These are phyloP conservation scores for Nicotiana knightiana DNA, from an alignment of 257 asterid genomes.

Conservation along the genomic window DNA sequence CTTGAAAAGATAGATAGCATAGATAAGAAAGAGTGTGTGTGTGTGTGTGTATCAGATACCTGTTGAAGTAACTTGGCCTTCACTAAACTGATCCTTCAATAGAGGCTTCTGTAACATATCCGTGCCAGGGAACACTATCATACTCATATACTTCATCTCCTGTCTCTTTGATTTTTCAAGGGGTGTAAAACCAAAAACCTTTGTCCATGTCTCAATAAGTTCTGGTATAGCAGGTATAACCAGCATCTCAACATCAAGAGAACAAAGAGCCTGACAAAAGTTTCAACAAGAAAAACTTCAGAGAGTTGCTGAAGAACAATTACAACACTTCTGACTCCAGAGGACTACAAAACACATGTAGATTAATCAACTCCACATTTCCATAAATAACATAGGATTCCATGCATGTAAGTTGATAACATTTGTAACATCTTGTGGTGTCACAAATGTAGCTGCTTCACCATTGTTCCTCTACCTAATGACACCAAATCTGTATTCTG, in stretches of 20 bases:
- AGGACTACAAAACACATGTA: neutral
- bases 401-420: neutral
- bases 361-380: neutral
- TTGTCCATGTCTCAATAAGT: constrained; percentile 80
- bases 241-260: constrained; percentile 64
- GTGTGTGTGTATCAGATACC: constrained; percentile 27
- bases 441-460: neutral
- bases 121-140: constrained; percentile 69
- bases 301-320: neutral
- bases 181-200: constrained; percentile 62
- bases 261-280: constrained; percentile 57
- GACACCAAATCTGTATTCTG: neutral
- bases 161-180: constrained; percentile 63
- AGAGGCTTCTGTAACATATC: constrained; percentile 78
- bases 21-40: neutral
- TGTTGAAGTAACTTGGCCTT: constrained; percentile 28
- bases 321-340: neutral
- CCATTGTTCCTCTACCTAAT: constrained; percentile 1
- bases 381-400: neutral
- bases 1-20: neutral
- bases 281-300: constrained; percentile 14
- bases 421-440: neutral
- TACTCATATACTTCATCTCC: constrained; percentile 65
- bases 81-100: constrained; percentile 9
- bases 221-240: constrained; percentile 87